Percentiles rank a stretch among this genome's conserved stretches.
phyloP scores from a whole-genome alignment of 495 filamentous ascomycete species.

The Margaritispora aquatica region DNA sequence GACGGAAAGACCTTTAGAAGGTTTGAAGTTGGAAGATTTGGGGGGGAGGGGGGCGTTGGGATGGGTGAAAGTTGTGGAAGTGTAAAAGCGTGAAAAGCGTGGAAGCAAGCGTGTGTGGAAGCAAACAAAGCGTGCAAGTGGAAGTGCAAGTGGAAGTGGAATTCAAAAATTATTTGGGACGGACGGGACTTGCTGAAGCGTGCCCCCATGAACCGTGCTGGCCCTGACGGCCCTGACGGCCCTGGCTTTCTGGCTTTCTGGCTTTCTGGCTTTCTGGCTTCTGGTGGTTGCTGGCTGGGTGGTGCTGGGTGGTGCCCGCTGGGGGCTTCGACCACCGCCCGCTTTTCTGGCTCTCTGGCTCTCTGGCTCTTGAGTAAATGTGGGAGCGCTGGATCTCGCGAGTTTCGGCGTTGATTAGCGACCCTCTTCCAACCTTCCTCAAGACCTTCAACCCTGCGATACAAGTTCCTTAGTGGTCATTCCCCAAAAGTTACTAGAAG shows the following conservation, averaged over 20 bases:
- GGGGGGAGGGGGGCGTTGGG: background rate
- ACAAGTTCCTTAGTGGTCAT: background rate
- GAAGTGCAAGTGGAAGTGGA: background rate
- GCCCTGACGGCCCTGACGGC: no score
- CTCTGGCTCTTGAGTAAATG: background rate
- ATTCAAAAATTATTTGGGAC: no score
- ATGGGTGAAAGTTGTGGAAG: background rate
- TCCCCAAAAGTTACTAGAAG: background rate
- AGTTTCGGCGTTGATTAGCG: background rate
- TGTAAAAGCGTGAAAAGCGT: no score
- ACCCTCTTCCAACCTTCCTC: no score
- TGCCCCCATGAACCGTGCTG: background rate
- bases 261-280: no score
- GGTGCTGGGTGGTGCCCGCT: no score
- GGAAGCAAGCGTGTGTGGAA: no score
- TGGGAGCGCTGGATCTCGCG: background rate
- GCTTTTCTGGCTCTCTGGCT: no score
- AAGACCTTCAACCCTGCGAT: background rate
- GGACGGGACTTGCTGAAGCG: no score
- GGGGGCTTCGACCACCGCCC: no score
- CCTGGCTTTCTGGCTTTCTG: no score
- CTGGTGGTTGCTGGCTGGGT: no score
- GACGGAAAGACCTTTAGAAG: background rate
- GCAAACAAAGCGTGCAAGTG: background rate
- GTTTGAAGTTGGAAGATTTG: background rate